phyloP scores from a whole-genome alignment of 176 grass and related monocot species.

The Musa schizocarpa region DNA sequence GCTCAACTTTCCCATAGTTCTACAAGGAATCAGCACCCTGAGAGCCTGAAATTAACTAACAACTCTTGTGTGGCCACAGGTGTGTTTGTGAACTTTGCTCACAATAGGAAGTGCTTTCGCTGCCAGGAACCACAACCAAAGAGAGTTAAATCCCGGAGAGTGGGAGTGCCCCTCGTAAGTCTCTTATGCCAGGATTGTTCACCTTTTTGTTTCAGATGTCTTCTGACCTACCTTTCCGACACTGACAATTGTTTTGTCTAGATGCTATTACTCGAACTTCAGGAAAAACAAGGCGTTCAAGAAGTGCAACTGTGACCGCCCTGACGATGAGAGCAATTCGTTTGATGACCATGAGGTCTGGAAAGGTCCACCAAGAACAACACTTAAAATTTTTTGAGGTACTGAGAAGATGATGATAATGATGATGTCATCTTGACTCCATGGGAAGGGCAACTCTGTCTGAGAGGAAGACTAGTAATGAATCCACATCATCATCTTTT shows the following conservation, averaged over 20 bases:
- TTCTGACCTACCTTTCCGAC: background rate
- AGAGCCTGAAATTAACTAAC: constrained; percentile 2
- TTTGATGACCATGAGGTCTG: background rate
- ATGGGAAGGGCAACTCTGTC: no score
- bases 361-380: no score
- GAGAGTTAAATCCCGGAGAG: constrained; percentile 59
- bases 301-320: constrained; percentile 39
- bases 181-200: background rate
- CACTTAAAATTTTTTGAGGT: no score
- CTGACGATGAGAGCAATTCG: constrained; percentile 30
- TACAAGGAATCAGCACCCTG: background rate
- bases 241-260: constrained; percentile 17
- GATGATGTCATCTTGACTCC: no score
- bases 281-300: constrained; percentile 33
- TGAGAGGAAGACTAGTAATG: no score
- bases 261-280: constrained; percentile 50
- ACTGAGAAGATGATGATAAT: no score
- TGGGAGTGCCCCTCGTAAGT: constrained; percentile 87
- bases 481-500: no score
- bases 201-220: background rate
- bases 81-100: constrained; percentile 80
- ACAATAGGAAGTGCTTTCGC: constrained; percentile 65
- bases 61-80: constrained; percentile 28
- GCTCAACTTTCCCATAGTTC: background rate
- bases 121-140: constrained; percentile 59